Conservation (phyloP, 495 filamentous ascomycete genomes). For the Penicillium atrosanguineum region DNA sequence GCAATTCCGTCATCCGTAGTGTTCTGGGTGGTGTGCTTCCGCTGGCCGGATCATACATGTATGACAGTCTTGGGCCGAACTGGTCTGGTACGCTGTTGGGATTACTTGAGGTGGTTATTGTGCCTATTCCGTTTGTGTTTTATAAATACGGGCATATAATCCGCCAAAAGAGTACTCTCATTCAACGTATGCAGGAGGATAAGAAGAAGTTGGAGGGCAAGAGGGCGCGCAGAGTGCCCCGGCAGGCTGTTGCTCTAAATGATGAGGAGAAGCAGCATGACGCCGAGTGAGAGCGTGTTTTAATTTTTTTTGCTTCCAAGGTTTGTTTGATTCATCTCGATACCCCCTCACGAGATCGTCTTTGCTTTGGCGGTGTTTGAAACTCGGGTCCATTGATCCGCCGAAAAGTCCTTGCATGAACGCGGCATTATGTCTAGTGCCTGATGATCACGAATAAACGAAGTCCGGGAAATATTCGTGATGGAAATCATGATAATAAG, state of each 20-base stretch:
- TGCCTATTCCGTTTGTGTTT: slow-evolving; percentile 79
- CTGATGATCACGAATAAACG: slow-evolving; percentile 1
- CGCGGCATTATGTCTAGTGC: slow-evolving; percentile 1
- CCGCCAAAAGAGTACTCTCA: slow-evolving; percentile 61
- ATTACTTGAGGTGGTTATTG: slow-evolving; percentile 62
- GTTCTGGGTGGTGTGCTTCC: slow-evolving; percentile 69
- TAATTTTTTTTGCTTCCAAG: no score
- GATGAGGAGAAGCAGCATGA: slow-evolving; percentile 17
- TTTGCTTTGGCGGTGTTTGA: slow-evolving; percentile 17
- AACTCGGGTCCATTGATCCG: slow-evolving; percentile 4
- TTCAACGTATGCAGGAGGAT: slow-evolving; percentile 68
- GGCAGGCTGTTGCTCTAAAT: slow-evolving; percentile 5
- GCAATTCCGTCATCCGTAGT: slow-evolving; percentile 69
- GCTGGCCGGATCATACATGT: slow-evolving; percentile 72
- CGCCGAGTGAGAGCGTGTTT: slow-evolving; percentile 9
- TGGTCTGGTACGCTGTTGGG: slow-evolving; percentile 79
- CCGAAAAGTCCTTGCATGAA: slow-evolving; percentile 5
- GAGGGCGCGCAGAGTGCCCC: slow-evolving; percentile 15
- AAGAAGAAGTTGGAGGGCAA: slow-evolving; percentile 58
- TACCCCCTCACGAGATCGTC: slow-evolving; percentile 6
- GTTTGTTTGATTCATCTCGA: slow-evolving; percentile 9
- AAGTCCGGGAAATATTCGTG: neutral
- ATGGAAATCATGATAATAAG: neutral
- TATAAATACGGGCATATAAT: slow-evolving; percentile 73
- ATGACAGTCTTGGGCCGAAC: slow-evolving; percentile 62